Base-by-base conservation (phyloP, 805 yeast genomes). In the Candida tallmaniae region DNA sequence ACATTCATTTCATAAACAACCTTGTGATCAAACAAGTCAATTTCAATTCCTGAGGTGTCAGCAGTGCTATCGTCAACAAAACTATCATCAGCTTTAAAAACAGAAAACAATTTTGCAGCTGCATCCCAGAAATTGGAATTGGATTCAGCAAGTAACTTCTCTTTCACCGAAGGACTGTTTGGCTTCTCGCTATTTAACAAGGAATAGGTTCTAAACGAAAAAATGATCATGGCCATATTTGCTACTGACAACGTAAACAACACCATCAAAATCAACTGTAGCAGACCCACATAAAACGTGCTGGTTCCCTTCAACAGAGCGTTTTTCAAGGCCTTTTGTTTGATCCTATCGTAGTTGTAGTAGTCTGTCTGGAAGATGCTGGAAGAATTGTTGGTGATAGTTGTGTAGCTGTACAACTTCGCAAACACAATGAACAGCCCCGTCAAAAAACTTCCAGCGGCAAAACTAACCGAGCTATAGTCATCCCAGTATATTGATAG, bases 1-100 rank as follows among this genome's bases (percentile, higher is more conserved):
- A 81, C 71, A 13, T 58, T 60, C 27, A 83, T 52, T 38, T 74
- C 72, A 76, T 82, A 81, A 22, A 69, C 68, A 14, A 60, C 59
- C 19, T 62, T 59, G 15, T 34, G 31, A 11, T 39, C 39, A 15
- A 44, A 31, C 13, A 47, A 43, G 27, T 44, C 46, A 16, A 44
- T 36, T 23, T 49, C 49, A 11, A 23, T 13, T 6, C n/a, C 12
- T 11, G 31, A 21, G 4, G 36, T 32, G n/a, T 35, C 42, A 5
- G 44, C 42, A 5, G 54, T 56, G 32, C 41, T 43, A 19, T 55
- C 53, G 11, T 45, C 52, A 12, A 53, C 48, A 19, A 45, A 47
- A 23, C 46, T 39, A 23, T 44, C 47, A 6, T 44, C 47, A 8
- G 29, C 30, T 29, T 39, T 35, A 35, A 37, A 39, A 10, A 21